phyloP scores from a whole-genome alignment of 495 filamentous ascomycete genomes.

The Clavariopsis aquatica region DNA sequence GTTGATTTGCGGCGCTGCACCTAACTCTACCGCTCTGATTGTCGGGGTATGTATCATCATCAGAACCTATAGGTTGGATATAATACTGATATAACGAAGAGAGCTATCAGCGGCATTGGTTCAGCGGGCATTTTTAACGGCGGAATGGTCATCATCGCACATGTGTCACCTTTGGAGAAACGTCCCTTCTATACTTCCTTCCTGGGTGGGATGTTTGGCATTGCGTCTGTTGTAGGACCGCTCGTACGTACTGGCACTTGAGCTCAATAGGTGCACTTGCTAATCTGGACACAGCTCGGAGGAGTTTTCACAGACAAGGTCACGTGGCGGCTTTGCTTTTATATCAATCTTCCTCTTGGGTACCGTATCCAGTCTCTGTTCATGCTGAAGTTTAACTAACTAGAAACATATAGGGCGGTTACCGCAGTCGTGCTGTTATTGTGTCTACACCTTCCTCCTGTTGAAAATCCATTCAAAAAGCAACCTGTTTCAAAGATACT shows the following conservation, averaged over 20 bases:
- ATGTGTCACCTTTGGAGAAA: conserved; percentile 68
- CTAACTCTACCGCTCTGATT: conserved; percentile 72
- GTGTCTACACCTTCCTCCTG: conserved; percentile 53
- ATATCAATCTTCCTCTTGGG: conserved; percentile 66
- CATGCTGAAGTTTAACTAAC: background rate
- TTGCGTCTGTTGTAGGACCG: conserved; percentile 56
- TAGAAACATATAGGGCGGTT: conserved; percentile 48
- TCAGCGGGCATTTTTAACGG: conserved; percentile 81
- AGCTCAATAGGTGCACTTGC: no score
- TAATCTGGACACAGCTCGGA: conserved; percentile 22
- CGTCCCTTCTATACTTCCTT: conserved; percentile 73
- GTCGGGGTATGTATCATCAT: conserved; percentile 54
- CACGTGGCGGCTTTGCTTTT: conserved; percentile 82
- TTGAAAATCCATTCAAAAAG: conserved; percentile 49
- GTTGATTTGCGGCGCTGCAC: conserved; percentile 74
- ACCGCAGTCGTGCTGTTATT: conserved; percentile 57
- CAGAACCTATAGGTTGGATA: background rate
- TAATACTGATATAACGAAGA: background rate
- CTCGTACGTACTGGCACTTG: no score
- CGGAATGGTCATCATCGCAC: conserved; percentile 74
- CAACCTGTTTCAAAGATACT: conserved; percentile 47
- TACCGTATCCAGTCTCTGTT: conserved; percentile 50
- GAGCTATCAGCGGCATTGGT: conserved; percentile 82
- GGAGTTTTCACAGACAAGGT: conserved; percentile 46
- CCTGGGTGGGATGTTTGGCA: conserved; percentile 74